Percentiles rank a stretch among this genome's conserved stretches.
These are phyloP conservation scores for Penicillium oxalicum DNA, from an alignment of 2,329 filamentous ascomycete species.

Conservation along the genomic window DNA sequence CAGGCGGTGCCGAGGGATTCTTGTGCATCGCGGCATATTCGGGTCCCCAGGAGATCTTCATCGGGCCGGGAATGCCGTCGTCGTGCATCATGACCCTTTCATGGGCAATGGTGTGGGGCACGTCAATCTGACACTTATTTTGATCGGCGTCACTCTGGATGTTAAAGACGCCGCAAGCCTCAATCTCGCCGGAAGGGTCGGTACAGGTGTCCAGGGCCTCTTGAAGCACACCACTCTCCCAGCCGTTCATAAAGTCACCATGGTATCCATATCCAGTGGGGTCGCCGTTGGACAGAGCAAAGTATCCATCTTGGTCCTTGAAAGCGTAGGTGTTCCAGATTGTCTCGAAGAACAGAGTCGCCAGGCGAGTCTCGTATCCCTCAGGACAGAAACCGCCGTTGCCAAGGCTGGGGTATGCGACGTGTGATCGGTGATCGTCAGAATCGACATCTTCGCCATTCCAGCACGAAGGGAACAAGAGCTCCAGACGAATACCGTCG, in stretches of 20 bases:
- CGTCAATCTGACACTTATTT: slow-evolving; percentile 55
- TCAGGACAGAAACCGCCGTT: slow-evolving; percentile 70
- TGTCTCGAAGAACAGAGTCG: slow-evolving; percentile 76
- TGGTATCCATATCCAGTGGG: slow-evolving; percentile 68
- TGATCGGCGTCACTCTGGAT: slow-evolving; percentile 56
- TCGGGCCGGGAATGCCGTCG: slow-evolving; percentile 60
- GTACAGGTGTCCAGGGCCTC: slow-evolving; percentile 70
- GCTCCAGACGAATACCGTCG: slow-evolving; percentile 74
- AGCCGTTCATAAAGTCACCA: slow-evolving; percentile 74
- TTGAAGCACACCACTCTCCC: slow-evolving; percentile 65
- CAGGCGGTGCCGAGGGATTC: neutral
- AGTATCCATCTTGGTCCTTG: slow-evolving; percentile 57
- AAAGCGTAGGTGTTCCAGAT: slow-evolving; percentile 73
- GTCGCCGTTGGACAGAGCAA: slow-evolving; percentile 74
- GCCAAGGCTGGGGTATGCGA: slow-evolving; percentile 72
- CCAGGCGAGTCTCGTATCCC: slow-evolving; percentile 61
- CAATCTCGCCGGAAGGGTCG: slow-evolving; percentile 59
- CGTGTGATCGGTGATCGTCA: slow-evolving; percentile 55
- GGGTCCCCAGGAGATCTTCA: slow-evolving; percentile 45
- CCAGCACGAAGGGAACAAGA: slow-evolving; percentile 89
- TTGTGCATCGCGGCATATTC: slow-evolving; percentile 29
- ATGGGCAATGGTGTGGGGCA: slow-evolving; percentile 49
- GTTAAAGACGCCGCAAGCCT: slow-evolving; percentile 70
- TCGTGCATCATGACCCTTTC: slow-evolving; percentile 58
- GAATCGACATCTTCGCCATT: slow-evolving; percentile 60